phyloP scores from a whole-genome alignment of 2,329 filamentous ascomycete species.

The Pseudogymnoascus sp. region DNA sequence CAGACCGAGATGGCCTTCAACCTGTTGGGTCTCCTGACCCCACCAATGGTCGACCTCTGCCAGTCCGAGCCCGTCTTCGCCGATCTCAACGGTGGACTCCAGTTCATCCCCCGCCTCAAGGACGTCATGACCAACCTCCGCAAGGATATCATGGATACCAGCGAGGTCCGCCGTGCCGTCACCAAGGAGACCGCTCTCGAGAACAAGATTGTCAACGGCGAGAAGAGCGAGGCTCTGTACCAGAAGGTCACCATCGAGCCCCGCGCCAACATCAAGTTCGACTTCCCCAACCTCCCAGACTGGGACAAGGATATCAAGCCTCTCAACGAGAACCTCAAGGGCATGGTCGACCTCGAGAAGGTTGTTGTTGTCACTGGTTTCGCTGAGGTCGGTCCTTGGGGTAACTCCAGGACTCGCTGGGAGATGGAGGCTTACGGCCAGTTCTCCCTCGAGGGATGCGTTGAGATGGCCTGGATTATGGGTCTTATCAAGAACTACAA shows the following conservation, averaged over 20 bases:
- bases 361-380: slow-evolving; percentile 97
- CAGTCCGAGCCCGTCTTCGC: slow-evolving; percentile 93
- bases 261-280: slow-evolving; percentile 95
- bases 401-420: slow-evolving; percentile 96
- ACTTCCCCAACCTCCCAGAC: slow-evolving; percentile 83
- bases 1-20: slow-evolving; percentile 99
- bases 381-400: slow-evolving; percentile 92
- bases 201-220: slow-evolving; percentile 94
- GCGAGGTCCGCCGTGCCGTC: slow-evolving; percentile 85
- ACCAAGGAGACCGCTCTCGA: slow-evolving; percentile 94
- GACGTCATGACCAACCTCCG: slow-evolving; percentile 87
- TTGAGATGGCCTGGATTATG: slow-evolving; percentile 99
- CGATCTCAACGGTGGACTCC: slow-evolving; percentile 92
- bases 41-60: slow-evolving; percentile 88
- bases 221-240: slow-evolving; percentile 84
- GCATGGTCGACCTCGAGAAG: slow-evolving; percentile 98
- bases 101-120: slow-evolving; percentile 95
- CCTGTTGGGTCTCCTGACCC: slow-evolving; percentile 89
- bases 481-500: slow-evolving; percentile 99
- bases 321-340: slow-evolving; percentile 80
- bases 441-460: slow-evolving; percentile 94
- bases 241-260: slow-evolving; percentile 91
- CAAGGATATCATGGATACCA: slow-evolving; percentile 90
- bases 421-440: slow-evolving; percentile 97
- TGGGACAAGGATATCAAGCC: slow-evolving; percentile 89